Evolutionary conservation across 495 filamentous ascomycete genomes (phyloP).

Genomic region (Talaromyces liani): DNA sequence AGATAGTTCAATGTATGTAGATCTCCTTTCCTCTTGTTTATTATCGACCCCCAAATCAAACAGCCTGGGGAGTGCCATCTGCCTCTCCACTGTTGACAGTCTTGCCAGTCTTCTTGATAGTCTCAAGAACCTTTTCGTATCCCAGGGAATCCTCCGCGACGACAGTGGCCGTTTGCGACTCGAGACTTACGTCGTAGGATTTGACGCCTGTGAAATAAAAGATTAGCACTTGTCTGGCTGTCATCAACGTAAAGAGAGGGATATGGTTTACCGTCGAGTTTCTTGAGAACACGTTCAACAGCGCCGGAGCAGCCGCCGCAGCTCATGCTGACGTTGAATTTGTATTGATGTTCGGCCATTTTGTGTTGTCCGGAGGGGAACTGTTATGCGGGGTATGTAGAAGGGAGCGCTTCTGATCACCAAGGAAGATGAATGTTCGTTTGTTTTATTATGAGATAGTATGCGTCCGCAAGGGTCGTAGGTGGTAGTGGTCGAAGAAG

Average conservation of each 20-base stretch:
- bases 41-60: slow-evolving; percentile 13
- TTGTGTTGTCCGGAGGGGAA: background rate
- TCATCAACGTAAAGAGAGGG: background rate
- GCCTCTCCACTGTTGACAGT: slow-evolving; percentile 68
- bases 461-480: background rate
- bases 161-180: slow-evolving; percentile 69
- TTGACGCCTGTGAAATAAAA: slow-evolving; percentile 59
- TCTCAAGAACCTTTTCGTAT: slow-evolving; percentile 76
- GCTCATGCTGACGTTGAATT: slow-evolving; percentile 63
- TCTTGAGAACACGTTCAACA: slow-evolving; percentile 89
- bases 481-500: background rate
- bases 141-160: slow-evolving; percentile 54
- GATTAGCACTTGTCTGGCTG: background rate
- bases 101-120: slow-evolving; percentile 95
- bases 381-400: slow-evolving; percentile 2
- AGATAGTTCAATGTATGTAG: background rate
- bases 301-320: slow-evolving; percentile 65
- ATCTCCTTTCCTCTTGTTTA: background rate
- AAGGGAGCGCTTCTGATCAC: background rate
- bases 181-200: slow-evolving; percentile 77
- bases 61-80: slow-evolving; percentile 34
- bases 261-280: slow-evolving; percentile 62
- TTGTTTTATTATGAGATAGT: background rate
- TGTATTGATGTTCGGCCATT: slow-evolving; percentile 61
- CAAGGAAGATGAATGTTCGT: background rate